phyloP scores from a whole-genome alignment of 2,329 filamentous ascomycete species.

The Scopulariopsis brevicaulis region DNA sequence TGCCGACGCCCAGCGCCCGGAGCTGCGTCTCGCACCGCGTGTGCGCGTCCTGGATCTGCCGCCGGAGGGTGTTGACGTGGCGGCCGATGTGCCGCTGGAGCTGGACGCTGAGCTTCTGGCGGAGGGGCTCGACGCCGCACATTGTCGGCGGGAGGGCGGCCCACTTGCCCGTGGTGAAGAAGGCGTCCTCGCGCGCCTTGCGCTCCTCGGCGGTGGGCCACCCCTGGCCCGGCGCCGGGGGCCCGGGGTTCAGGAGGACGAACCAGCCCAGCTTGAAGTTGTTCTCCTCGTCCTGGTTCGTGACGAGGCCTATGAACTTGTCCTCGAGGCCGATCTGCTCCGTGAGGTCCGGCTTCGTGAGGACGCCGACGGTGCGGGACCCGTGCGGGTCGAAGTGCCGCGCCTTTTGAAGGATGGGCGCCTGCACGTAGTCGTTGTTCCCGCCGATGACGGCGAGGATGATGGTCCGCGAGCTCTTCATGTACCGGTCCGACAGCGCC shows the following conservation, averaged over 20 bases:
- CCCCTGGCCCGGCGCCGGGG: constrained; percentile 26
- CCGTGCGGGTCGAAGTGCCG: constrained; percentile 37
- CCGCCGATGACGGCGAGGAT: constrained; percentile 44
- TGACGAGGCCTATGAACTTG: constrained; percentile 41
- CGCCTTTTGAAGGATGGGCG: constrained; percentile 37
- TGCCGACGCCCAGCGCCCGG: constrained; percentile 35
- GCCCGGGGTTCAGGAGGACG: constrained; percentile 36
- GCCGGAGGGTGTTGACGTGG: constrained; percentile 36
- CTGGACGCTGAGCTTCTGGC: constrained; percentile 35
- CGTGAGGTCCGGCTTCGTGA: constrained; percentile 41
- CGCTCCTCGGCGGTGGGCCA: constrained; percentile 31
- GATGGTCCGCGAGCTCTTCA: constrained; percentile 43
- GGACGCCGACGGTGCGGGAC: constrained; percentile 35
- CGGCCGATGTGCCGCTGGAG: constrained; percentile 39
- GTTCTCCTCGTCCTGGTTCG: constrained; percentile 36
- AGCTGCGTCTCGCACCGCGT: constrained; percentile 36
- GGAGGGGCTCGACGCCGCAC: constrained; percentile 32
- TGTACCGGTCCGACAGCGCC: constrained; percentile 38
- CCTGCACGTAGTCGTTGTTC: constrained; percentile 42
- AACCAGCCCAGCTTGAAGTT: constrained; percentile 40
- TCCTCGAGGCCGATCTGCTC: constrained; percentile 40
- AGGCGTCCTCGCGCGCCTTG: constrained; percentile 29
- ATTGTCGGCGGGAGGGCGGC: constrained; percentile 31
- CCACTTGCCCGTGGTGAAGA: constrained; percentile 39
- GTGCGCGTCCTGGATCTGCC: constrained; percentile 37